Evolutionary conservation across 2,329 filamentous ascomycete species (phyloP), one percentile per base, ranked within the genome.

Genomic region (Amesomyces nigricolor): DNA sequence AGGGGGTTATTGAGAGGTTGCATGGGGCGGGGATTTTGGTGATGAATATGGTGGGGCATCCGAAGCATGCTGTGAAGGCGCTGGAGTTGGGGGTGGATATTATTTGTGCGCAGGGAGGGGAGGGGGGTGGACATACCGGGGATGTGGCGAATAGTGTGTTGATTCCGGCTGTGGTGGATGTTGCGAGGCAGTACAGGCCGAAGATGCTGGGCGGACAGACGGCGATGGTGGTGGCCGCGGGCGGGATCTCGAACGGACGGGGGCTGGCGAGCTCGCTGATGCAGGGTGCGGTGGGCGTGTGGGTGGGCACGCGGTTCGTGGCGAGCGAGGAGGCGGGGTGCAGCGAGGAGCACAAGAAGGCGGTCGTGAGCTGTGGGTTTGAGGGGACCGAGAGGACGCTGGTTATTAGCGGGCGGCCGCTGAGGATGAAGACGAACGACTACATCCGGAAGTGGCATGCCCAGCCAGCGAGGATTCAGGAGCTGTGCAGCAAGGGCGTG

Each of bases 1-100:
- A 76, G 45, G 71, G 76, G 55, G 82, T 91, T 4, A 87, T 96
- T 55, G 83, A 89, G 63, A 75, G 83, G 45, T 77, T 97, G 44
- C 92, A 97, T 67, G 78, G 79, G 8, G 86, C 87, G 0, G 88
- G 88, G 0, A 88, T 97, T 40, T 68, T 95, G 57, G 79, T 96
- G 37, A 96, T 96, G 91, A 96, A 96, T 71, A 96, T 96, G 91
- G 91, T 96, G 17, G 92, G 92, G 0, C 88, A 91, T 65, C 91
- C 92, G 2, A 90, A 87, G 69, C 92, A 97, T 70, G 91, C 91
- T 0, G 81, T 86, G 69, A 96, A 96, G 74, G 91, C 91, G 2
- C 76, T 97, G 4, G 83, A 90, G 48, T 81, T 86, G 0, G 92
- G 92, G 43, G 90, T 95, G 9, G 92, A 97, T 72, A 86, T 96